These are phyloP conservation scores for Elsinoe fawcettii DNA, from an alignment of 2,329 filamentous ascomycete genomes.

Conservation along the genomic window DNA sequence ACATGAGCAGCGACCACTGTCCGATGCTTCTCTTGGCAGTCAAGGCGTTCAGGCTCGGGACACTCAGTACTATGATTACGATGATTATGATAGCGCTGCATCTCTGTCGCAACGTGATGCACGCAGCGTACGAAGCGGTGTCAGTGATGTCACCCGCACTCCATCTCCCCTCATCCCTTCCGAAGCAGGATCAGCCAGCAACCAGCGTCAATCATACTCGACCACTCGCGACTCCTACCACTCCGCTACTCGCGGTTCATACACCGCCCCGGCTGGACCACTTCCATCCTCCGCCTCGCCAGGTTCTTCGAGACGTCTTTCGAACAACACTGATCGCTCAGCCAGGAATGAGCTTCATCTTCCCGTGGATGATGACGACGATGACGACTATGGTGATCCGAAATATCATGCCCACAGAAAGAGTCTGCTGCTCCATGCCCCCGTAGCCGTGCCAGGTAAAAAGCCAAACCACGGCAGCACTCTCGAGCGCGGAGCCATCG, in stretches of 20 bases:
- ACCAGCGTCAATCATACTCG: conserved; percentile 3
- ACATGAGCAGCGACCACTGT: conserved; percentile 53
- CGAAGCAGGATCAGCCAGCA: conserved; percentile 32
- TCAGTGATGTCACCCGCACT: conserved; percentile 31
- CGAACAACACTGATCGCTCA: not conserved
- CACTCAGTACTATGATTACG: conserved; percentile 40
- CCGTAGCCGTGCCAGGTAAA: conserved; percentile 66
- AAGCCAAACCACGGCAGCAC: conserved; percentile 67
- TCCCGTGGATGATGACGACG: conserved; percentile 10
- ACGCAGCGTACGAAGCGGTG: conserved; percentile 31
- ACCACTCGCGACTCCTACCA: conserved; percentile 4
- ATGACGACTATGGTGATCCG: conserved; percentile 47
- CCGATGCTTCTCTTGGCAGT: conserved; percentile 53
- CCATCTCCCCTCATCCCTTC: conserved; percentile 49
- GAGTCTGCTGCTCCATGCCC: conserved; percentile 70
- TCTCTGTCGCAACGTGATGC: not conserved
- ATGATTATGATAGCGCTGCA: conserved; percentile 13
- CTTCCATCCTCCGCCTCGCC: not conserved
- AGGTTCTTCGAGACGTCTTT: conserved; percentile 5
- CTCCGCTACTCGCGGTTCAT: not conserved
- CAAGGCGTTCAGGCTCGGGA: conserved; percentile 11
- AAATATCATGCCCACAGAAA: conserved; percentile 79
- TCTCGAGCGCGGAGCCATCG: conserved; percentile 49
- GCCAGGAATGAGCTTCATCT: conserved; percentile 34
- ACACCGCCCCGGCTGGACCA: not conserved